phyloP scores from a whole-genome alignment of 495 filamentous ascomycete genomes.

The Rostrohypoxylon terebratum region DNA sequence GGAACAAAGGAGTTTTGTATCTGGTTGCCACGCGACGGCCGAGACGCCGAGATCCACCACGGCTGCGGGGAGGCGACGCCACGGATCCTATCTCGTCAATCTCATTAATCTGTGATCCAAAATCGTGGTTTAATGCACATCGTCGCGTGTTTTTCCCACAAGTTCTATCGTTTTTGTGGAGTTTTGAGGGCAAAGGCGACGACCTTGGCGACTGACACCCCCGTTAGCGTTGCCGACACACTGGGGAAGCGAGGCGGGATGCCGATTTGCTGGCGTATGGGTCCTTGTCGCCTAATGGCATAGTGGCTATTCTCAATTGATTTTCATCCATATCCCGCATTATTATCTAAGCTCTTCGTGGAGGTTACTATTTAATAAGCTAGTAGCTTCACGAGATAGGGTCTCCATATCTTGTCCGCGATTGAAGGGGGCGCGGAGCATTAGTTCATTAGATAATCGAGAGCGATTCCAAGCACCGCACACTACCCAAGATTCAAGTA shows the following conservation, averaged over 20 bases:
- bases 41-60: slow-evolving; percentile 3
- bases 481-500: neutral
- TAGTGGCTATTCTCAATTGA: neutral
- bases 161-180: slow-evolving; percentile 2
- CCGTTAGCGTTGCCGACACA: slow-evolving; percentile 14
- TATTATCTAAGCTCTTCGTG: slow-evolving; percentile 4
- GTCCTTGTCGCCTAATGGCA: slow-evolving; percentile 3
- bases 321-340: neutral
- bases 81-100: neutral
- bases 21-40: neutral
- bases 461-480: neutral
- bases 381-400: neutral
- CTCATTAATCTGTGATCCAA: neutral
- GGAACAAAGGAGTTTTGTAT: slow-evolving; percentile 8
- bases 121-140: slow-evolving; percentile 2
- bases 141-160: neutral
- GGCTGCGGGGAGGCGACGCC: neutral
- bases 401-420: neutral
- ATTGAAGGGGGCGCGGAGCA: neutral
- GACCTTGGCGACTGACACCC: slow-evolving; percentile 17
- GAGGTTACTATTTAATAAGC: neutral
- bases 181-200: slow-evolving; percentile 13
- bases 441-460: neutral
- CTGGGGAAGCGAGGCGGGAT: slow-evolving; percentile 5
- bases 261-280: slow-evolving; percentile 7